These are phyloP conservation scores for Phytophthora macrochlamydospora DNA, from an alignment of 352 stramenopile species.

Conservation along the genomic window DNA sequence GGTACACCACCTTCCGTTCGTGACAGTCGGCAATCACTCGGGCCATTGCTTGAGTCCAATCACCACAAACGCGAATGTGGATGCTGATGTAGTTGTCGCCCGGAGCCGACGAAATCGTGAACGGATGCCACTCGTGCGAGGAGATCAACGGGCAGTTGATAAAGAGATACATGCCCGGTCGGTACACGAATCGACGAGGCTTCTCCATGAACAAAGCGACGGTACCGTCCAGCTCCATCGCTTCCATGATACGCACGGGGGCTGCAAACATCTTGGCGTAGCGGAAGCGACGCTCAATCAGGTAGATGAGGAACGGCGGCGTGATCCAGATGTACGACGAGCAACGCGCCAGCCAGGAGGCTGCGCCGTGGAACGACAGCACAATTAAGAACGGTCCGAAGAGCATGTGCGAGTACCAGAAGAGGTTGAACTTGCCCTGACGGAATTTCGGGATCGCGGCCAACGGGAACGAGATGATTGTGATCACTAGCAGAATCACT, in stretches of 20 bases:
- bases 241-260: constrained; percentile 70
- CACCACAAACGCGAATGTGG: constrained; percentile 76
- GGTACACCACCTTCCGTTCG: constrained; percentile 65
- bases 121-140: constrained; percentile 89
- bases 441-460: constrained; percentile 77
- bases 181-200: constrained; percentile 72
- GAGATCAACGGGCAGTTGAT: constrained; percentile 87
- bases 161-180: constrained; percentile 88
- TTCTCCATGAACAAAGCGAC: constrained; percentile 82
- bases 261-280: constrained; percentile 76
- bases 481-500: constrained; percentile 70
- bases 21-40: constrained; percentile 70
- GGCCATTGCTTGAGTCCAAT: constrained; percentile 73
- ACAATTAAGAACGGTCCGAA: constrained; percentile 75
- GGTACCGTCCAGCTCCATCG: constrained; percentile 68
- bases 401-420: constrained; percentile 87
- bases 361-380: constrained; percentile 63
- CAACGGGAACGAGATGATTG: constrained; percentile 68
- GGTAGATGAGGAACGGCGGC: constrained; percentile 72
- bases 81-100: constrained; percentile 83
- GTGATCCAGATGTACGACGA: constrained; percentile 72
- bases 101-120: constrained; percentile 90
- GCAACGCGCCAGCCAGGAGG: constrained; percentile 61
- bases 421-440: constrained; percentile 79
- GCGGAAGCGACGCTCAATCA: constrained; percentile 70